phyloP scores from a whole-genome alignment of 116 monocot genomes.

The Iris pallida region DNA sequence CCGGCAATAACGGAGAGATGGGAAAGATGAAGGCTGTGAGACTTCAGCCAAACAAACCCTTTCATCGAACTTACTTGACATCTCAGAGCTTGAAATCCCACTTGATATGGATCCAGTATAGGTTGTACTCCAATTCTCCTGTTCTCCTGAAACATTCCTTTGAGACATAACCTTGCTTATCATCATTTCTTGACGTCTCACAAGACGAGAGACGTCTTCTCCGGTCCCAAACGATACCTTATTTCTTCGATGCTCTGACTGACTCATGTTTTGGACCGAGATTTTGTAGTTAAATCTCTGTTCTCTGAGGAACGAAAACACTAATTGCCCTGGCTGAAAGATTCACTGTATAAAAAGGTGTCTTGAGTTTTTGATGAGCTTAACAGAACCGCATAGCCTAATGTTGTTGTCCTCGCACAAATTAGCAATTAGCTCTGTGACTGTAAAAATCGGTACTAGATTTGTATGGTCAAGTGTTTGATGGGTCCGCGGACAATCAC shows the following conservation, averaged over 20 bases:
- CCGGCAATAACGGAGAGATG: too few relatives aligned
- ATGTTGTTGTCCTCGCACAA: constrained; percentile 65
- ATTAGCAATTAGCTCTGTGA: constrained; percentile 67
- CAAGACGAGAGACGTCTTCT: constrained; percentile 14
- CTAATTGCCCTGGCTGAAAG: constrained; percentile 8
- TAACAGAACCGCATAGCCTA: constrained; percentile 18
- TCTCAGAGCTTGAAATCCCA: constrained; percentile 53
- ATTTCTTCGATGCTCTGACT: constrained; percentile 9
- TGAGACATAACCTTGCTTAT: constrained; percentile 12
- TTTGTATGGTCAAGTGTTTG: constrained; percentile 56
- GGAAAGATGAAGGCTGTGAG: constrained; percentile 14
- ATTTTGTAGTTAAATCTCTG: constrained; percentile 23
- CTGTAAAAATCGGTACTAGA: constrained; percentile 64
- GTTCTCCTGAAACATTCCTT: constrained; percentile 10
- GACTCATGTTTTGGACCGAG: constrained; percentile 19
- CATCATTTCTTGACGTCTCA: constrained; percentile 4
- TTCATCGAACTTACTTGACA: constrained; percentile 44
- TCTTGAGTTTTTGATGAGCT: too few relatives aligned
- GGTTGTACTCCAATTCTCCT: constrained; percentile 35
- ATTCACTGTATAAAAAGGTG: constrained; percentile 1
- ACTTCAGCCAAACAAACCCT: constrained; percentile 19
- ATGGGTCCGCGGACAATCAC: constrained; percentile 66
- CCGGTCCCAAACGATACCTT: constrained; percentile 26
- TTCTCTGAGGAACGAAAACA: constrained; percentile 15
- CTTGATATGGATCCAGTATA: constrained; percentile 64